Conservation (phyloP, 179 eudicot species). For the Silene coronaria region DNA sequence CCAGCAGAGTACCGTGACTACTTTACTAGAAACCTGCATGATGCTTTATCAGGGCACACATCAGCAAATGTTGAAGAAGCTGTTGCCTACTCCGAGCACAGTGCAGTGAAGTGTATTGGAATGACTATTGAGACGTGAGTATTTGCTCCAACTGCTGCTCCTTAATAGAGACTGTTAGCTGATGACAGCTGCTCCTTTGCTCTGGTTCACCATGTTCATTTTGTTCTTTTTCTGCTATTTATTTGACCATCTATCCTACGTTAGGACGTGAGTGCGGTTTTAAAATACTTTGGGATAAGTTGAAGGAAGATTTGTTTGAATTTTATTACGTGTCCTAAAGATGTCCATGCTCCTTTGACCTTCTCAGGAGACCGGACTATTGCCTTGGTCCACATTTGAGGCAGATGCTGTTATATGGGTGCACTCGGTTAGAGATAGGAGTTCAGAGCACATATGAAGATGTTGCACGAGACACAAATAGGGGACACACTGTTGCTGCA, state of each 20-base stretch:
- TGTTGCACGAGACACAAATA: slow-evolving; percentile 94
- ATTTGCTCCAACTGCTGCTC: not conserved
- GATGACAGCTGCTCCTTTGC: slow-evolving; percentile 6
- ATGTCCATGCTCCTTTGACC: not conserved
- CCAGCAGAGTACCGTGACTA: slow-evolving; percentile 93
- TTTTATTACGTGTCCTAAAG: not conserved
- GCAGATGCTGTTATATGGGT: slow-evolving; percentile 93
- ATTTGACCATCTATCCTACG: not conserved
- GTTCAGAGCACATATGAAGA: slow-evolving; percentile 99
- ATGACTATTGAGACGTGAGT: slow-evolving; percentile 99
- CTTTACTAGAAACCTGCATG: slow-evolving; percentile 87
- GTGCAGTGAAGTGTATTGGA: slow-evolving; percentile 93
- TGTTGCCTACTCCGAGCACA: slow-evolving; percentile 88
- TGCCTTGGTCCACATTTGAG: slow-evolving; percentile 97
- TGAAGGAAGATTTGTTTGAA: not conserved
- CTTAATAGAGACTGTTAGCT: not conserved
- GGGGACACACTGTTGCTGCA: slow-evolving; percentile 99
- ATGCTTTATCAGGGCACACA: slow-evolving; percentile 96
- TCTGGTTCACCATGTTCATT: not conserved
- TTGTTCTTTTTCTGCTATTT: not conserved
- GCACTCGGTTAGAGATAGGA: slow-evolving; percentile 95
- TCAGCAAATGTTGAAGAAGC: slow-evolving; percentile 97
- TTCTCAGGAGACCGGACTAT: slow-evolving; percentile 88
- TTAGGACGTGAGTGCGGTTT: not conserved
- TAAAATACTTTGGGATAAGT: not conserved